phyloP scores from a whole-genome alignment of 2,329 filamentous ascomycete genomes.

The Colletotrichum sp. region DNA sequence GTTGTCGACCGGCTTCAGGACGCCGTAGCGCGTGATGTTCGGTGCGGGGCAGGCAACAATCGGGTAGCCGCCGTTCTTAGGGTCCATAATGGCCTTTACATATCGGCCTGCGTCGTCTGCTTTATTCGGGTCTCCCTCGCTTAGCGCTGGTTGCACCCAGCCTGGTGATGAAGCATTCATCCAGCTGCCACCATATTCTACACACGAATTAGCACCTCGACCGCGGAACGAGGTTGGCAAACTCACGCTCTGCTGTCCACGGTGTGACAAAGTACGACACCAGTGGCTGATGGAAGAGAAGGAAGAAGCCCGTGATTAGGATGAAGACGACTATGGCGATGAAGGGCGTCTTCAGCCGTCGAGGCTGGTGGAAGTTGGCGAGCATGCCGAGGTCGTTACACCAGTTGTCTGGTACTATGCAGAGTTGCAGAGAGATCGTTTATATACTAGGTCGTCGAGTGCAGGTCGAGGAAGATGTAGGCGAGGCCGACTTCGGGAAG shows the following conservation, averaged over 20 bases:
- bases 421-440: background rate
- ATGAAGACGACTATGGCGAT: constrained; percentile 50
- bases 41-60: constrained; percentile 35
- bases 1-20: constrained; percentile 4
- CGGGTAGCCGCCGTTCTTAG: constrained; percentile 12
- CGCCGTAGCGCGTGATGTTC: constrained; percentile 11
- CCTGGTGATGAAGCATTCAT: constrained; percentile 9
- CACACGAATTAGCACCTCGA: background rate
- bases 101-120: constrained; percentile 22
- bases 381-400: background rate
- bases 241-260: constrained; percentile 15
- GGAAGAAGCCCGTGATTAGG: constrained; percentile 69
- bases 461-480: background rate
- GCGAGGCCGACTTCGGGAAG: background rate
- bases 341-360: constrained; percentile 10
- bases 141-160: constrained; percentile 9
- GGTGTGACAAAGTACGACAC: constrained; percentile 14
- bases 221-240: background rate
- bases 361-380: constrained; percentile 13
- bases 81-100: constrained; percentile 46
- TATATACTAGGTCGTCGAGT: background rate
- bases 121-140: constrained; percentile 1
- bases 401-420: background rate
- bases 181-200: constrained; percentile 19
- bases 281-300: constrained; percentile 65